phyloP scores from a whole-genome alignment of 2,329 filamentous ascomycete species.

The Coniosporium tulheliwenetii region DNA sequence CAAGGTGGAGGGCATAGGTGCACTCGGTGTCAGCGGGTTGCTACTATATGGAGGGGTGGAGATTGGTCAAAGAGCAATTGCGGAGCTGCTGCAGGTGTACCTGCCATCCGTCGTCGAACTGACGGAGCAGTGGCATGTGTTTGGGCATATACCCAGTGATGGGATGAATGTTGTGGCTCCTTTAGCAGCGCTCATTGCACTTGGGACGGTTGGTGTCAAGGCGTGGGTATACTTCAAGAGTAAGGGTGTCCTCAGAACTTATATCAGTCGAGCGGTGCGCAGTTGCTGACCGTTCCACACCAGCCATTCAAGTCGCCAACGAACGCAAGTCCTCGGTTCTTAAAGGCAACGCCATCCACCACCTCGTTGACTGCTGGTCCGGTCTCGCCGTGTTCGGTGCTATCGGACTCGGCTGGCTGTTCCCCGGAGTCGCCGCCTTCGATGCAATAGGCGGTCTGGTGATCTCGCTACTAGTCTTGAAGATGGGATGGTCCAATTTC shows the following conservation, averaged over 20 bases:
- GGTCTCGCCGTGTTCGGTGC: slow-evolving; percentile 91
- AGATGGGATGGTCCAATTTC: slow-evolving; percentile 78
- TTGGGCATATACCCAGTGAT: background rate
- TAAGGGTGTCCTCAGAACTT: background rate
- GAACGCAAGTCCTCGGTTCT: slow-evolving; percentile 92
- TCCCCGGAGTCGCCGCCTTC: slow-evolving; percentile 83
- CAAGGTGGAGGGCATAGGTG: slow-evolving; percentile 90
- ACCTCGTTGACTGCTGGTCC: slow-evolving; percentile 56
- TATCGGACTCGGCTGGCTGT: slow-evolving; percentile 36
- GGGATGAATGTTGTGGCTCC: background rate
- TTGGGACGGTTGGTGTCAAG: background rate
- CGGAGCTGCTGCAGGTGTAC: background rate
- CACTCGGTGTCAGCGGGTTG: slow-evolving; percentile 82
- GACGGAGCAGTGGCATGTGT: background rate
- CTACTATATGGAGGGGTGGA: slow-evolving; percentile 78
- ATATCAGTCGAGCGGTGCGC: background rate
- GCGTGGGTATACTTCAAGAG: background rate
- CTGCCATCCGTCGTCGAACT: background rate
- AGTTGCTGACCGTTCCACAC: background rate
- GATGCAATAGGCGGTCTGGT: slow-evolving; percentile 86
- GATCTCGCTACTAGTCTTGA: slow-evolving; percentile 86
- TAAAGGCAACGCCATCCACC: slow-evolving; percentile 89
- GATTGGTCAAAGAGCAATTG: slow-evolving; percentile 53
- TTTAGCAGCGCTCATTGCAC: background rate
- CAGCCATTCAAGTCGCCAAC: slow-evolving; percentile 86